Evolutionary conservation across 805 yeast species (phyloP).

Genomic region (Komagataella populi): DNA sequence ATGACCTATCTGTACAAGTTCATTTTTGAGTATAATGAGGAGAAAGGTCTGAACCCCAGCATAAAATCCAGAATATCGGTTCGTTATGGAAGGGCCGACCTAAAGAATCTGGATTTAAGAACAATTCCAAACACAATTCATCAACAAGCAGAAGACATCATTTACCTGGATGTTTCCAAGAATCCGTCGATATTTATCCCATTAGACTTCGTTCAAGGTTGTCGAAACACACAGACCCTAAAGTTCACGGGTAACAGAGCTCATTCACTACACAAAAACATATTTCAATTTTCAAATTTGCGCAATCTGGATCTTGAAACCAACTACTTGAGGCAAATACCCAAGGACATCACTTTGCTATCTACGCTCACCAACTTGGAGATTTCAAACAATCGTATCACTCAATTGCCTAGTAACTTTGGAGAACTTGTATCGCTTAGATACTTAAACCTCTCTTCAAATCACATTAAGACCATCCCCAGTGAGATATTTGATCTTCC

Average conservation of each 20-base stretch:
- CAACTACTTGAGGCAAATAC: conserved; percentile 57
- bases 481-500: conserved; percentile 48
- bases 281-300: conserved; percentile 56
- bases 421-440: conserved; percentile 39
- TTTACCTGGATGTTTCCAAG: conserved; percentile 67
- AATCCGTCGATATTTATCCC: conserved; percentile 82
- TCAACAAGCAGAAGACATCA: conserved; percentile 69
- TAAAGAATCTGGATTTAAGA: conserved; percentile 60
- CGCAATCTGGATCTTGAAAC: conserved; percentile 62
- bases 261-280: conserved; percentile 58
- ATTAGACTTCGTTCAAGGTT: conserved; percentile 69
- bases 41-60: conserved; percentile 48
- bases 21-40: conserved; percentile 48
- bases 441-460: conserved; percentile 67
- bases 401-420: conserved; percentile 46
- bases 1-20: conserved; percentile 72
- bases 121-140: conserved; percentile 78
- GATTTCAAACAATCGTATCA: conserved; percentile 65
- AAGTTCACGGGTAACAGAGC: conserved; percentile 64
- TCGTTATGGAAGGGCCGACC: conserved; percentile 61
- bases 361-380: conserved; percentile 42
- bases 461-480: conserved; percentile 50
- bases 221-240: conserved; percentile 54
- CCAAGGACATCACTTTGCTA: conserved; percentile 40
- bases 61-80: conserved; percentile 54